These are phyloP conservation scores for Globisporangium yorkense DNA, from an alignment of 352 stramenopile genomes.

Conservation along the genomic window DNA sequence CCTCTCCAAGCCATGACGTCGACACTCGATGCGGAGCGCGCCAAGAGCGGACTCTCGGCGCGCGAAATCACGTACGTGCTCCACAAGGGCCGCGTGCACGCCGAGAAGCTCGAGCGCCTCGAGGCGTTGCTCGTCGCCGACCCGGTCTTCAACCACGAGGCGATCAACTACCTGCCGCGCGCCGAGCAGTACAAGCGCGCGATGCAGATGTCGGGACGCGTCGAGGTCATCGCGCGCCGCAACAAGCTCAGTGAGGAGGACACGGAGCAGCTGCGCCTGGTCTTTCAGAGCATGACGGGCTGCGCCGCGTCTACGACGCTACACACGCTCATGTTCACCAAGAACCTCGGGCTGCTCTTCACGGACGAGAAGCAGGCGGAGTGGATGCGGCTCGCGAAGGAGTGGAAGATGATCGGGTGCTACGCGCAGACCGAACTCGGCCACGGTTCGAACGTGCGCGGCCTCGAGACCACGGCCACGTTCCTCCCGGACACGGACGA, in stretches of 20 bases:
- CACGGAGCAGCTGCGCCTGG: conserved; percentile 39
- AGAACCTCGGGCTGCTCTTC: conserved; percentile 57
- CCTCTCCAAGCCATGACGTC: background rate
- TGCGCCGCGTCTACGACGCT: conserved; percentile 27
- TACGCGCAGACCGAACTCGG: conserved; percentile 96
- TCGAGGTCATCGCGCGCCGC: conserved; percentile 51
- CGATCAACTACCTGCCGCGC: conserved; percentile 30
- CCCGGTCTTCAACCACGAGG: conserved; percentile 13
- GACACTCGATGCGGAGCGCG: conserved; percentile 28
- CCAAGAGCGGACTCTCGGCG: conserved; percentile 31
- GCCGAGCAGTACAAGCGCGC: conserved; percentile 52
- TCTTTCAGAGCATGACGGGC: conserved; percentile 54
- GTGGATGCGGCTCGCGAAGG: conserved; percentile 53
- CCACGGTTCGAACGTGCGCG: conserved; percentile 90
- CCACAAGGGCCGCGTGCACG: conserved; percentile 40
- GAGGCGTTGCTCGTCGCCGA: conserved; percentile 52
- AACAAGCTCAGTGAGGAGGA: conserved; percentile 51
- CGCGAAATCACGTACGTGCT: conserved; percentile 63
- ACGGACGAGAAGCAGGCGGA: conserved; percentile 47
- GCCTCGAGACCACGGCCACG: conserved; percentile 89
- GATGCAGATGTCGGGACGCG: conserved; percentile 46
- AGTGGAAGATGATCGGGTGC: conserved; percentile 74
- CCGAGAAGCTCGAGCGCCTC: conserved; percentile 50
- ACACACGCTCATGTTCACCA: conserved; percentile 55
- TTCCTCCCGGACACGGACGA: conserved; percentile 87